These are phyloP conservation scores for Rutstroemia sp. DNA, from an alignment of 2,329 filamentous ascomycete genomes.

Conservation along the genomic window DNA sequence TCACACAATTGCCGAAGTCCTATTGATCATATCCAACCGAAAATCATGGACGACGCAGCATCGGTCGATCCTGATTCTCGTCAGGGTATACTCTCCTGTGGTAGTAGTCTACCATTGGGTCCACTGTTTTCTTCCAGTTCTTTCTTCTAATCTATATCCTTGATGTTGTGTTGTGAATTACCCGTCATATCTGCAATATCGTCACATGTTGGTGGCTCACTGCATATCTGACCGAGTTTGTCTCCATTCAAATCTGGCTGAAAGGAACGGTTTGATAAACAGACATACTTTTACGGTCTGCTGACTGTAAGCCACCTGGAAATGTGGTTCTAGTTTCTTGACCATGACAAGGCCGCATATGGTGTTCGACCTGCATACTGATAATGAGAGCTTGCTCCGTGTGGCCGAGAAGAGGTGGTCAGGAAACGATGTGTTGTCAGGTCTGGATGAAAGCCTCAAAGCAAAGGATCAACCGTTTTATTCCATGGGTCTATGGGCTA, in stretches of 20 bases:
- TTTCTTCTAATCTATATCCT: constrained; percentile 10
- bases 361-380: constrained; percentile 9
- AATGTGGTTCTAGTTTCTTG: constrained; percentile 19
- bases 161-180: constrained; percentile 4
- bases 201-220: constrained; percentile 10
- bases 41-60: not conserved
- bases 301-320: constrained; percentile 22
- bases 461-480: constrained; percentile 14
- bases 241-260: constrained; percentile 4
- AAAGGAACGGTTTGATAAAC: constrained; percentile 6
- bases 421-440: constrained; percentile 26
- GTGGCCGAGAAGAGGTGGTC: constrained; percentile 8
- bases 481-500: constrained; percentile 3
- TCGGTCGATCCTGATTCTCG: constrained; percentile 3
- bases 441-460: constrained; percentile 14
- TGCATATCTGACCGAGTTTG: constrained; percentile 2
- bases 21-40: constrained; percentile 17
- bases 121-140: not conserved
- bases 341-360: constrained; percentile 9
- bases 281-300: constrained; percentile 19
- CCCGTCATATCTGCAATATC: constrained; percentile 6
- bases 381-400: constrained; percentile 3
- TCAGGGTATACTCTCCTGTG: not conserved
- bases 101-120: constrained; percentile 1
- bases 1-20: constrained; percentile 19